Evolutionary conservation across 78 protist genomes (phyloP).

Genomic region (Dictyostelium purpureum): DNA sequence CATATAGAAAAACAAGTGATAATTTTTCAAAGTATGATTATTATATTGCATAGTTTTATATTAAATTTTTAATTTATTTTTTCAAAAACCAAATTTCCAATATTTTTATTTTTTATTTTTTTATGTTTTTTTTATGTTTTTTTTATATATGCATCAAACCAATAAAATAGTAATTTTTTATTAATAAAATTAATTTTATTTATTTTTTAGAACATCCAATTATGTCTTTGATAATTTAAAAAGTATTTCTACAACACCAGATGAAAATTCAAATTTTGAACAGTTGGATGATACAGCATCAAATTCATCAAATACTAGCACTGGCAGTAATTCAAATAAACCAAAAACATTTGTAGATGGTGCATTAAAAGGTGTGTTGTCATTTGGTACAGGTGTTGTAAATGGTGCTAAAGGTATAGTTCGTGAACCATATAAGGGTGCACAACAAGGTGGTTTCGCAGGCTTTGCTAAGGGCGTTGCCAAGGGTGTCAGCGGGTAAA

Average conservation of each 20-base stretch:
- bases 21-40: constrained; percentile 42
- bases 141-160: too few relatives aligned
- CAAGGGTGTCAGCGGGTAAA: constrained; percentile 51
- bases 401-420: constrained; percentile 46
- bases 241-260: constrained; percentile 4
- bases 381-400: constrained; percentile 24
- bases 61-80: too few relatives aligned
- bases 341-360: constrained; percentile 76
- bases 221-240: not conserved
- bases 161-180: not conserved
- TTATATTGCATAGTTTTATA: not conserved
- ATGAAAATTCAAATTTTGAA: not conserved
- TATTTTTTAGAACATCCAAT: not conserved
- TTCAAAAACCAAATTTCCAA: not conserved
- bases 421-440: constrained; percentile 55
- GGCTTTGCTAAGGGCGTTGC: constrained; percentile 62
- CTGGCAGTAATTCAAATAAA: not conserved
- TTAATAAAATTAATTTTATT: not conserved
- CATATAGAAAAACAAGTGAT: constrained; percentile 36
- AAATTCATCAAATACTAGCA: not conserved
- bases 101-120: too few relatives aligned
- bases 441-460: constrained; percentile 25
- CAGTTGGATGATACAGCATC: not conserved
- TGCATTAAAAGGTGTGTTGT: constrained; percentile 3
- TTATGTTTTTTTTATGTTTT: too few relatives aligned